Percentiles rank a stretch among this genome's conserved stretches.
phyloP scores from a whole-genome alignment of 495 filamentous ascomycete genomes.

The Diplogelasinospora grovesii region DNA sequence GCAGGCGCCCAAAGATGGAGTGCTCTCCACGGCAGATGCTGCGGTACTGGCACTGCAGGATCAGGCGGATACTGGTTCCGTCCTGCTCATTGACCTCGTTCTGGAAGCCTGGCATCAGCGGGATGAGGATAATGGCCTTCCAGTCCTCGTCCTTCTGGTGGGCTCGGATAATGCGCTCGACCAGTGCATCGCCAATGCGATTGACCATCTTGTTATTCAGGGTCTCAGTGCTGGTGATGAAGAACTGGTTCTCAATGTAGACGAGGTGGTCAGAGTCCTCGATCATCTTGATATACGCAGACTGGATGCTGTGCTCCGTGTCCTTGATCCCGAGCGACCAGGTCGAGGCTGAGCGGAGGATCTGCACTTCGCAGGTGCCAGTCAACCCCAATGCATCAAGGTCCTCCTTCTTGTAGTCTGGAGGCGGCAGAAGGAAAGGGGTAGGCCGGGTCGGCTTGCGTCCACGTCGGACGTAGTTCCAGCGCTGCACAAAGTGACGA shows the following conservation, averaged over 20 bases:
- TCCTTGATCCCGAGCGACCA: conserved; percentile 91
- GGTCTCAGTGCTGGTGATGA: conserved; percentile 87
- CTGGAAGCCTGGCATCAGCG: conserved; percentile 96
- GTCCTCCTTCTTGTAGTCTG: conserved; percentile 80
- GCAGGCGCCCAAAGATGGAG: conserved; percentile 84
- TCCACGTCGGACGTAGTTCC: conserved; percentile 95
- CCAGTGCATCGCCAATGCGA: conserved; percentile 88
- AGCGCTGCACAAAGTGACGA: conserved; percentile 95
- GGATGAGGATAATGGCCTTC: conserved; percentile 91
- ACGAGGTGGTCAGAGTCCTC: conserved; percentile 94
- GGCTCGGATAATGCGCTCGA: conserved; percentile 82
- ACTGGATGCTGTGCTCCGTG: conserved; percentile 90
- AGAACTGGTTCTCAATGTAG: conserved; percentile 99
- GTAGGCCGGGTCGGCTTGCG: conserved; percentile 91
- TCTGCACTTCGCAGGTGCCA: conserved; percentile 94
- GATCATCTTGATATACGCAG: conserved; percentile 91
- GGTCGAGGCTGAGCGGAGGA: conserved; percentile 77
- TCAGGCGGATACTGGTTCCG: conserved; percentile 86
- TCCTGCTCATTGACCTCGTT: conserved; percentile 92
- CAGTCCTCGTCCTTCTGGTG: conserved; percentile 81
- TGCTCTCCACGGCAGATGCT: conserved; percentile 93
- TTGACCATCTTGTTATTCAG: conserved; percentile 86
- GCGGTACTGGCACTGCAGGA: conserved; percentile 96
- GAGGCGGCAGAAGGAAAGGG: conserved; percentile 86
- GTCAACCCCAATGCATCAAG: conserved; percentile 80